Base-by-base conservation (phyloP, 2,329 filamentous ascomycete genomes). In the Alternaria alternata region DNA sequence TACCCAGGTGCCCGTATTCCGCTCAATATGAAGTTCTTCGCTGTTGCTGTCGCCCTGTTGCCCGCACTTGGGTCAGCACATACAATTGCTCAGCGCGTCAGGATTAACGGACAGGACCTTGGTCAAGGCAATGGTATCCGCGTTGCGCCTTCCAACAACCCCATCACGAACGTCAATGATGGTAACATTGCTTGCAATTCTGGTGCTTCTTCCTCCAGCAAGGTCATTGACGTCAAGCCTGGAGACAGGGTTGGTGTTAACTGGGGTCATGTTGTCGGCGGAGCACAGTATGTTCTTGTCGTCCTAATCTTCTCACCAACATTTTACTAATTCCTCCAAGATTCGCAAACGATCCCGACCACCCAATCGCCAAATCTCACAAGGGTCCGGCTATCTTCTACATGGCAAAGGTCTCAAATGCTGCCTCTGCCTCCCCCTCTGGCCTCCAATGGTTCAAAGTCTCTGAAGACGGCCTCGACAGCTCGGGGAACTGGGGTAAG, bases 211-310 rank as follows among this genome's bases (percentile, higher is more conserved):
- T 57, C 59, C 3, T 66, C 65, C 16, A 74, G 60, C 53, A 79
- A 73, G 11, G 77, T 87, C 52, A 82, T 87, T 63, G 75, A 79
- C 42, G 81, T 86, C 51, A 80, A 81, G 16, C 78, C 82, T 3
- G 85, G 85, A 12, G 85, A 86, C 69, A 78, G 81, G 65, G 75
- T 87, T 46, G 85, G 84, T 7, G 79, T 84, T 2, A 82, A 78
- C 72, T 87, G 82, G 79, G 83, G 84, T 42, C 85, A 87, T 67
- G 78, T 86, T 51, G 82, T 87, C 56, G 85, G 85, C 54, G 85
- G 85, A 48, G 78, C 81, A 7, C 84, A 87, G 71, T 61, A 61
- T 22, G 54, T 61, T 16, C 3, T 32, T 38, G 3, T 22, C 1
- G 5, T 26, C 2, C 14, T 16, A 26, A 4, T 16, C 22, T 5